These are phyloP conservation scores for Talaromyces pinophilus DNA, from an alignment of 2,329 filamentous ascomycete species.

Conservation along the genomic window DNA sequence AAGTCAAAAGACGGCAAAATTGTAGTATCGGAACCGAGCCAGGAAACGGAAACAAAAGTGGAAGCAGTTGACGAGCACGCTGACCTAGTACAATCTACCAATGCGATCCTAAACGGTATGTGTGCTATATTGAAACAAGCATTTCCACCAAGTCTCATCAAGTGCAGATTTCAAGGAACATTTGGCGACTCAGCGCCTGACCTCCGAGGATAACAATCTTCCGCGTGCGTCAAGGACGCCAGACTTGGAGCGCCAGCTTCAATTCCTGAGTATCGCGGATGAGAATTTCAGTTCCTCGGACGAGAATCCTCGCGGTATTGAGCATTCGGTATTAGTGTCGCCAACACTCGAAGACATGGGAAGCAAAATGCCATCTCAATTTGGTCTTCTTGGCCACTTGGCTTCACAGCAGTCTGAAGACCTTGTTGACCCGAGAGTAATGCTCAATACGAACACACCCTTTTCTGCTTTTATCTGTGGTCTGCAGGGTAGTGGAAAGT, in stretches of 20 bases:
- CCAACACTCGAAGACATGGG: conserved; percentile 22
- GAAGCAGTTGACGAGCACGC: conserved; percentile 9
- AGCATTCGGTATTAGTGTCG: conserved; percentile 22
- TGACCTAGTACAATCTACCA: conserved; percentile 20
- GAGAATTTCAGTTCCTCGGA: conserved; percentile 3
- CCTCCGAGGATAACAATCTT: background rate
- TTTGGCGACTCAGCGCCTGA: conserved; percentile 17
- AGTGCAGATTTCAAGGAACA: conserved; percentile 23
- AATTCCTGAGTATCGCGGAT: conserved; percentile 21
- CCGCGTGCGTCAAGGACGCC: conserved; percentile 8
- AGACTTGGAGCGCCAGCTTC: conserved; percentile 20
- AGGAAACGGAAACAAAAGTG: background rate
- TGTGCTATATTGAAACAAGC: background rate
- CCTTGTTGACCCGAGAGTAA: conserved; percentile 21
- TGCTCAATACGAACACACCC: conserved; percentile 24
- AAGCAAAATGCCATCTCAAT: conserved; percentile 21
- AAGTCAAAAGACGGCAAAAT: conserved; percentile 15
- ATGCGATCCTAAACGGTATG: conserved; percentile 23
- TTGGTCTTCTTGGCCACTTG: conserved; percentile 22
- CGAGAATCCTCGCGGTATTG: conserved; percentile 17
- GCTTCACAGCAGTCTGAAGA: conserved; percentile 20
- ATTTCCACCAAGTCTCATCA: conserved; percentile 2
- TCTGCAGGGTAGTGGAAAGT: conserved; percentile 64
- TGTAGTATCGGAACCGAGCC: background rate
- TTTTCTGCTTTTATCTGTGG: conserved; percentile 59